Evolutionary conservation across 495 filamentous ascomycete species (phyloP), one percentile per base, ranked within the genome.

Genomic region (Terfezia boudieri): DNA sequence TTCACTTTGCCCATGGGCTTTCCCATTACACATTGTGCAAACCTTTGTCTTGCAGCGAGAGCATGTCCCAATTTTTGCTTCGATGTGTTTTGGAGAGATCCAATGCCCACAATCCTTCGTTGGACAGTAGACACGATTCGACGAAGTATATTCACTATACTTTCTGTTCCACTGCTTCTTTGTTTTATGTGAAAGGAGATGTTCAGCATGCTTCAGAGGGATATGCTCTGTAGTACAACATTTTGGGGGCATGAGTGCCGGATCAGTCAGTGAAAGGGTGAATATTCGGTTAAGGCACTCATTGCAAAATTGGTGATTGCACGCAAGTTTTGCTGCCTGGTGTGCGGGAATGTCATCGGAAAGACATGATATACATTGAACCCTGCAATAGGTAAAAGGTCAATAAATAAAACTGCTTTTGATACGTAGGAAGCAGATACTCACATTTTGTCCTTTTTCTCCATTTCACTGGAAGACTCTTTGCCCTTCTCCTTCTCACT

Each of bases 161-260:
- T 86, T 87, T 26, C 69, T 72, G 66, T 86, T 84, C 84, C 84
- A 92, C 4, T 70, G 71, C 56, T 66, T 74, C 68, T 88, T 87
- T 68, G 87, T 88, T 54, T 75, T 70, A 57, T 71, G 60, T 58
- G 79, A 76, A 65, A 89, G 86, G 54, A 89, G 67, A 35, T 71
- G 71, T 22, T 84, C 80, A n/a, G 87, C 84, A 59, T 83, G 74
- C 57, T 79, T 77, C 16, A 83, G 67, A 1, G 84, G 77, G 56
- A 92, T 86, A 58, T 76, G 74, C 37, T 83, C 76, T 20, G 72
- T 54, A 3, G 75, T 81, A 66, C 85, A 92, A 60, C 85, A 92
- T 59, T 69, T 74, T 0, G 85, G 85, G 9, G 85, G 83, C 82
- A 89, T 88, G 60, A 81, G 78, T 36, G 76, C 73, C 0, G 83